phyloP scores from a whole-genome alignment of 2,329 filamentous ascomycete genomes.

The Penicillium polonicum region DNA sequence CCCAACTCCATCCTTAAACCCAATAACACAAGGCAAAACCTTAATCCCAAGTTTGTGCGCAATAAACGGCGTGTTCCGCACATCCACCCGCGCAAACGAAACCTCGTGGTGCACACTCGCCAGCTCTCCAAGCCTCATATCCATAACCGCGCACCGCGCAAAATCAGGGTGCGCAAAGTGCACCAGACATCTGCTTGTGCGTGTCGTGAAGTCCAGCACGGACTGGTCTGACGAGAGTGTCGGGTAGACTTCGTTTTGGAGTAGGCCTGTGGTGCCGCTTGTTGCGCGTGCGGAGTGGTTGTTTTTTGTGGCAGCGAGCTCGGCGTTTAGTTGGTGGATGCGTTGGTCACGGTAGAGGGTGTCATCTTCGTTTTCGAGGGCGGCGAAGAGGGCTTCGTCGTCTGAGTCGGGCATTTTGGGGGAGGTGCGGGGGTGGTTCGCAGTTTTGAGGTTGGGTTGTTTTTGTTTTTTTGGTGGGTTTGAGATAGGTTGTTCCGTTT shows the following conservation, averaged over 20 bases:
- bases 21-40: slow-evolving; percentile 51
- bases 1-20: slow-evolving; percentile 48
- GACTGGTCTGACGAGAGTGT: slow-evolving; percentile 53
- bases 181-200: slow-evolving; percentile 57
- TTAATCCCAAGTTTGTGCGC: slow-evolving; percentile 48
- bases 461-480: neutral
- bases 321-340: slow-evolving; percentile 59
- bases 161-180: slow-evolving; percentile 67
- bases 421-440: slow-evolving; percentile 6
- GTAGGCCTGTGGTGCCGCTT: slow-evolving; percentile 31
- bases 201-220: slow-evolving; percentile 61
- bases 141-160: slow-evolving; percentile 61
- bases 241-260: slow-evolving; percentile 35
- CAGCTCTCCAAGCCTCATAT: slow-evolving; percentile 54
- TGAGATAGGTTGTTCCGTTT: neutral
- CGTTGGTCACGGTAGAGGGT: slow-evolving; percentile 56
- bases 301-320: slow-evolving; percentile 52
- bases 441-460: neutral
- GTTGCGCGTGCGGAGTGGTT: slow-evolving; percentile 32
- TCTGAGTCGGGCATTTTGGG: slow-evolving; percentile 48
- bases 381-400: slow-evolving; percentile 60
- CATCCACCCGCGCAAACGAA: slow-evolving; percentile 47
- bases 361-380: slow-evolving; percentile 55
- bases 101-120: slow-evolving; percentile 42
- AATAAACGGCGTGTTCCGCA: slow-evolving; percentile 48